These are phyloP conservation scores for Oxytropis ochrocephala DNA, from an alignment of 306 rosid species.

Conservation along the genomic window DNA sequence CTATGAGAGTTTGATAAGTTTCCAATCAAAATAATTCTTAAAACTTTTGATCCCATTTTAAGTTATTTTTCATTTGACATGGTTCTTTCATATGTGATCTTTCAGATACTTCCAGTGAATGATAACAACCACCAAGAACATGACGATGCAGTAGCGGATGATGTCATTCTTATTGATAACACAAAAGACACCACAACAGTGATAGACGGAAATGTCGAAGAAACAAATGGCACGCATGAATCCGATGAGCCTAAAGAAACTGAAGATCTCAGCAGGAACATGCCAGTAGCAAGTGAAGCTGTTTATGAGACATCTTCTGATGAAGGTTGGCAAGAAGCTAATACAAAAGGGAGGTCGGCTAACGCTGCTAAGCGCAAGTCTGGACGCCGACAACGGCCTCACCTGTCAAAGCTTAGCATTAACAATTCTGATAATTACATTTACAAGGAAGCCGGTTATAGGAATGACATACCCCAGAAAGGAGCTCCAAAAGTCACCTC, in stretches of 20 bases:
- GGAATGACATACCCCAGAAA: conserved; percentile 40
- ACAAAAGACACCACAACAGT: conserved; percentile 21
- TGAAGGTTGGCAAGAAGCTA: conserved; percentile 98
- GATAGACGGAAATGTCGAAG: conserved; percentile 25
- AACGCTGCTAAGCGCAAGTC: conserved; percentile 47
- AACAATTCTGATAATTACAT: conserved; percentile 32
- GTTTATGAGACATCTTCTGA: conserved; percentile 60
- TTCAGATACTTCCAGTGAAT: conserved; percentile 49
- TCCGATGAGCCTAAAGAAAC: conserved; percentile 41
- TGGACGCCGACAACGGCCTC: conserved; percentile 47
- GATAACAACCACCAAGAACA: conserved; percentile 45
- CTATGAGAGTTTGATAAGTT: conserved; percentile 11
- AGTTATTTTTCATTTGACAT: conserved; percentile 5
- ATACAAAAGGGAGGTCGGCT: conserved; percentile 63
- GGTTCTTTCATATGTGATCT: conserved; percentile 19
- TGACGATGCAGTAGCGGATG: conserved; percentile 24
- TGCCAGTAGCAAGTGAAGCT: conserved; percentile 29
- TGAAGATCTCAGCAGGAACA: conserved; percentile 19
- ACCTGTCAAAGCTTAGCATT: conserved; percentile 45
- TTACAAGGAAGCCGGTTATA: conserved; percentile 37
- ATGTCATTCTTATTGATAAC: conserved; percentile 30
- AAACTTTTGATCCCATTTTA: neutral
- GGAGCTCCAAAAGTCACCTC: conserved; percentile 33
- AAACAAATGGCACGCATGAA: conserved; percentile 24
- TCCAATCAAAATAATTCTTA: conserved; percentile 2